These are phyloP conservation scores for Anethum foeniculum DNA, from an alignment of 140 eudicot species.

Conservation along the genomic window DNA sequence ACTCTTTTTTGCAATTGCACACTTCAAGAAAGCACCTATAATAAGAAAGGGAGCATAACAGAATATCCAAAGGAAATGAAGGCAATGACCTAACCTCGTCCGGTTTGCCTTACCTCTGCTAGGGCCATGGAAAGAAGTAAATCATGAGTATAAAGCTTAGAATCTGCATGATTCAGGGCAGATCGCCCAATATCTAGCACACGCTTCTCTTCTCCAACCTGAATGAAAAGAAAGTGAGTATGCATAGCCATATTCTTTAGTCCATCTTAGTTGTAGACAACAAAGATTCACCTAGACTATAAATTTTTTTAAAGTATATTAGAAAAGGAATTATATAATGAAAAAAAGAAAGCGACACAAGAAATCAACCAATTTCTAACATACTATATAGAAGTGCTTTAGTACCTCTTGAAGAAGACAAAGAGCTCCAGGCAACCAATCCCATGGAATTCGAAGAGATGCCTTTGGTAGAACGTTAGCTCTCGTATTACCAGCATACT, in stretches of 20 bases:
- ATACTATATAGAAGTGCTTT: not conserved
- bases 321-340: not conserved
- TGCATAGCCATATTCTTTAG: not conserved
- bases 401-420: constrained; percentile 97
- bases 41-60: constrained; percentile 62
- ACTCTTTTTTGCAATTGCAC: constrained; percentile 80
- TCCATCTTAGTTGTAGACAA: not conserved
- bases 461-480: constrained; percentile 76
- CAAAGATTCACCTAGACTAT: not conserved
- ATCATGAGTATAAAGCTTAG: constrained; percentile 78
- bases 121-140: constrained; percentile 91
- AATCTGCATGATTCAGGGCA: constrained; percentile 65
- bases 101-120: constrained; percentile 72
- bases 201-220: constrained; percentile 96
- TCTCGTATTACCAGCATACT: constrained; percentile 83
- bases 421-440: constrained; percentile 96
- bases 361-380: not conserved
- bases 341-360: not conserved
- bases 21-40: constrained; percentile 93
- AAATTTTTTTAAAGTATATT: not conserved
- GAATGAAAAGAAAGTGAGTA: constrained; percentile 15
- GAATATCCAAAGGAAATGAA: constrained; percentile 27
- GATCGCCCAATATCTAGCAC: constrained; percentile 82
- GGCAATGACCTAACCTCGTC: constrained; percentile 31
- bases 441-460: constrained; percentile 87